Evolutionary conservation across 73 alveolate species (phyloP).

Genomic region (Tetrahymena elliotti): DNA sequence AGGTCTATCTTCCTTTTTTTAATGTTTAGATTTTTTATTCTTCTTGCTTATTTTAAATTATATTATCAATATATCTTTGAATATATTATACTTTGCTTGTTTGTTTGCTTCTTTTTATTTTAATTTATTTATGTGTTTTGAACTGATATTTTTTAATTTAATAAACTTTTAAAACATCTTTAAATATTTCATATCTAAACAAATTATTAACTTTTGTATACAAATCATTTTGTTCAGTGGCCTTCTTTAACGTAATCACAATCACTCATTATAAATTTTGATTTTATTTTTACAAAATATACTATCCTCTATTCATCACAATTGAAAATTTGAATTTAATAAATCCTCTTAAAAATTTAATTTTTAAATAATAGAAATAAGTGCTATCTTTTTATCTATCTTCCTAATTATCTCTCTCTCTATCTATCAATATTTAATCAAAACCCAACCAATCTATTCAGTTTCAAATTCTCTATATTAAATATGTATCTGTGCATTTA

Average conservation of each 20-base stretch:
- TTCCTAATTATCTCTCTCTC: too few species aligned
- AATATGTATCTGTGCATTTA: too few species aligned
- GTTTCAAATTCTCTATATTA: background rate
- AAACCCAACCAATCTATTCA: background rate
- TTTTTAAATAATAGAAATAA: background rate
- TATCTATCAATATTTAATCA: too few species aligned
- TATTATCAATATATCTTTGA: background rate
- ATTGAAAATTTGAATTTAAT: background rate
- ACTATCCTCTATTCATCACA: background rate
- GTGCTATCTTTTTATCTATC: too few species aligned
- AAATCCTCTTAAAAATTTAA: background rate
- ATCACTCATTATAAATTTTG: background rate
- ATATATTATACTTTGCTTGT: background rate
- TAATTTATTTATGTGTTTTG: background rate
- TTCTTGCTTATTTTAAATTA: background rate
- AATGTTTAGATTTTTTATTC: background rate
- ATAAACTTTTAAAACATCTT: background rate
- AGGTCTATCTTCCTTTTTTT: background rate
- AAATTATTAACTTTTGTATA: too few species aligned
- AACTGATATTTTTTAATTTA: background rate
- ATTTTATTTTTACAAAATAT: background rate
- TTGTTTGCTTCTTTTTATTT: background rate
- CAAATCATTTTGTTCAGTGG: background rate
- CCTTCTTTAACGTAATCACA: background rate
- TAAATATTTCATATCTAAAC: background rate